These are phyloP conservation scores for Straminergon stramineum DNA, from an alignment of 225 moss, liverwort and hornwort species.

Conservation along the genomic window DNA sequence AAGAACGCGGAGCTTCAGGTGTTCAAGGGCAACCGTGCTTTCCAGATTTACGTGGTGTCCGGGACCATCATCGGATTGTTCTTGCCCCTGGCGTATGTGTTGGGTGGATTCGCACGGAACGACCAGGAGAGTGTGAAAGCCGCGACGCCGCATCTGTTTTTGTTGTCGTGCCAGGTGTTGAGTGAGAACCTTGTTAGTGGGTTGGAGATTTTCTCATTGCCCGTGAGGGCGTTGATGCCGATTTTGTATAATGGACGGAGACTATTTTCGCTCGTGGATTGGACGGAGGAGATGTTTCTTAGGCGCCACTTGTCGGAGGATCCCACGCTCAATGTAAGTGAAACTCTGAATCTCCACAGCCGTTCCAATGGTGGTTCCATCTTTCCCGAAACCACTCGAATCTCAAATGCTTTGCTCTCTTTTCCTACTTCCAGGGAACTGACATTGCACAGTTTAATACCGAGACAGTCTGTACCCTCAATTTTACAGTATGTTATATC, in stretches of 20 bases:
- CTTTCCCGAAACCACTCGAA: background rate
- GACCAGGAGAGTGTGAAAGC: conserved; percentile 36
- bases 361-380: background rate
- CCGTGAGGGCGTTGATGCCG: conserved; percentile 40
- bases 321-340: conserved; percentile 16
- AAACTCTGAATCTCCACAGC: background rate
- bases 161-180: conserved; percentile 47
- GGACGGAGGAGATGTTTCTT: conserved; percentile 36
- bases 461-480: background rate
- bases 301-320: conserved; percentile 9
- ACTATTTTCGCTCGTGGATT: conserved; percentile 31
- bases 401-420: background rate
- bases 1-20: conserved; percentile 22
- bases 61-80: conserved; percentile 41
- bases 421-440: background rate
- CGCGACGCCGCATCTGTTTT: conserved; percentile 39
- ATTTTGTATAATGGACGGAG: conserved; percentile 40
- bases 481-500: background rate
- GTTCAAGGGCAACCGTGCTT: conserved; percentile 41
- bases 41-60: conserved; percentile 28
- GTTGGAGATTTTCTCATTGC: conserved; percentile 39
- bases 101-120: conserved; percentile 41
- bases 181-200: conserved; percentile 49
- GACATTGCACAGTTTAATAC: background rate
- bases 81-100: conserved; percentile 39